phyloP scores from a whole-genome alignment of 2,329 filamentous ascomycete genomes.

The Apiospora koreana region DNA sequence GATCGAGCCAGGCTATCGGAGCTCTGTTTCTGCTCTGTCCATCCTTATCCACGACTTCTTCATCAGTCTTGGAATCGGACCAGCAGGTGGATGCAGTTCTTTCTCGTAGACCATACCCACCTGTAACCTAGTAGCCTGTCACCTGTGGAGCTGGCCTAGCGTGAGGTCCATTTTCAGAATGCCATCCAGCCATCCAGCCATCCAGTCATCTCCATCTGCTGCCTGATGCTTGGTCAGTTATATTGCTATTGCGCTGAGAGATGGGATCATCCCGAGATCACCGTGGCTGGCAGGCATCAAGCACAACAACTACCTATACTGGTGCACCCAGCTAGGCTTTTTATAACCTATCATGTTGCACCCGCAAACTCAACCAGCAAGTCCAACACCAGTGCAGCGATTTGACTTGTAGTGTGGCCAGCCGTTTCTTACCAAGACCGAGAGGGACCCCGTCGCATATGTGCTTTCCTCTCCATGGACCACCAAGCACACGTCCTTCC shows the following conservation, averaged over 20 bases:
- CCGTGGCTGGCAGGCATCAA: neutral
- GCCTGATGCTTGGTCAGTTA: neutral
- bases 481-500: too few relatives aligned
- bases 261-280: neutral
- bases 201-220: neutral
- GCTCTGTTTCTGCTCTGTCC: too few relatives aligned
- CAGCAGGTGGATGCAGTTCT: neutral
- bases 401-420: neutral
- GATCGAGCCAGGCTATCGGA: too few relatives aligned
- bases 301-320: too few relatives aligned
- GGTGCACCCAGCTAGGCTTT: neutral
- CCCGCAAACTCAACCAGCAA: neutral
- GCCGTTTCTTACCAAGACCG: neutral
- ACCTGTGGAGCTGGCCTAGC: neutral
- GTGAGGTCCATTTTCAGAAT: neutral
- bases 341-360: neutral
- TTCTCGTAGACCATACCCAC: too few relatives aligned
- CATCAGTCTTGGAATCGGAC: neutral
- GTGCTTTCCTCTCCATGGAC: too few relatives aligned
- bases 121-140: too few relatives aligned
- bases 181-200: too few relatives aligned
- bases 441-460: neutral
- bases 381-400: neutral
- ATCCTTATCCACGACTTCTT: too few relatives aligned
- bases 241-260: neutral